Conservation (phyloP, 345 rosid genomes). For the Stellera chamaejasme region DNA sequence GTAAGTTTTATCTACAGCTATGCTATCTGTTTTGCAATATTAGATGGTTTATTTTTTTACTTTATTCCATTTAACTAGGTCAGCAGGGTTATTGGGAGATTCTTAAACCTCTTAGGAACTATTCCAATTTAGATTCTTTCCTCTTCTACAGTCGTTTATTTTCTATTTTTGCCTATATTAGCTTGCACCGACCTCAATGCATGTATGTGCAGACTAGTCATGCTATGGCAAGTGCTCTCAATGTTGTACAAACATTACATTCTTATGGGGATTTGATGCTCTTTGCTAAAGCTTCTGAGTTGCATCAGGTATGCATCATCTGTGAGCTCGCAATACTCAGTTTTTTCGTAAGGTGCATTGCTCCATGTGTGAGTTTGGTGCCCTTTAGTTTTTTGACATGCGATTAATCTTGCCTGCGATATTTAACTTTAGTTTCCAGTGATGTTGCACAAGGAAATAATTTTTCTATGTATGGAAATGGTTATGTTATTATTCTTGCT, state of each 20-base stretch:
- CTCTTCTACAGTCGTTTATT: neutral
- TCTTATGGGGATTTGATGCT: conserved; percentile 89
- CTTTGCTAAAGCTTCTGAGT: conserved; percentile 53
- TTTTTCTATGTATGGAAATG: too few species aligned
- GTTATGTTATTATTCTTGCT: too few species aligned
- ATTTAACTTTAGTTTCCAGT: too few species aligned
- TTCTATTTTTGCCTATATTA: neutral
- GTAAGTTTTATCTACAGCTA: conserved; percentile 33
- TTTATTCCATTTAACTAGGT: neutral
- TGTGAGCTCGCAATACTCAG: too few species aligned
- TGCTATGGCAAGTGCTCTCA: conserved; percentile 67
- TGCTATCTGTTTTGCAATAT: neutral
- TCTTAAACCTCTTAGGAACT: too few species aligned
- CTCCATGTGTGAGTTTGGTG: too few species aligned
- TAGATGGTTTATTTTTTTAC: neutral
- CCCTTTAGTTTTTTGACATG: too few species aligned
- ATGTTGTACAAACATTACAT: conserved; percentile 80
- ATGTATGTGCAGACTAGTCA: conserved; percentile 54
- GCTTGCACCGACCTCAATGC: conserved; percentile 18
- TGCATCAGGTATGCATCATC: conserved; percentile 34
- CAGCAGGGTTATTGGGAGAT: neutral
- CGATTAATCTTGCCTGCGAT: too few species aligned
- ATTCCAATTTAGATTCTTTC: neutral
- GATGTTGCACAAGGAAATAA: too few species aligned
- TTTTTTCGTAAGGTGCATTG: too few species aligned